Evolutionary conservation across 208 protist genomes (phyloP), one percentile per base, ranked within the genome.

Genomic region (Wallacemonas sp.): DNA sequence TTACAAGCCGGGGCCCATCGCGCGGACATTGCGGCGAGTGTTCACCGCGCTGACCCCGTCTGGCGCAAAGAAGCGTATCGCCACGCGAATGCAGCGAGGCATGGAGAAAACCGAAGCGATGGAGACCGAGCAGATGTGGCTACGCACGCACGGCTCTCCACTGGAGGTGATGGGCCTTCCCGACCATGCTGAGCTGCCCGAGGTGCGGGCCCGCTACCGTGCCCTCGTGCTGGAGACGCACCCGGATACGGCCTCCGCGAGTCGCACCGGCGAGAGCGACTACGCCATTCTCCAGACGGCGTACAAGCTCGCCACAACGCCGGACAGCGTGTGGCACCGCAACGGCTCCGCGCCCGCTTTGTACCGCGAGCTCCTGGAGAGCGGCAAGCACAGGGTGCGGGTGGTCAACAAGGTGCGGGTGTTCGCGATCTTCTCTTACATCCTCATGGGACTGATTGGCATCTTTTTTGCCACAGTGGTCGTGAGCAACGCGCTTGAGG

Each of bases 111-210:
- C 80, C 0, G 83, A 83, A 29, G 52, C 54, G 44, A 27, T 94
- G 36, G 85, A 94, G 72, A 61, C 60, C 56, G 76, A 94, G 56
- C 80, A 89, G 72, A 68, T 81, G 68, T 94, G 88, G 85, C 68
- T 94, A 8, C 46, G 68, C 65, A 74, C 61, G 60, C 88, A 94
- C 65, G 88, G 85, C 36, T 94, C 88, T 0, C 88, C 88, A 4
- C 77, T 94, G 43, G 70, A 64, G 1, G 79, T 94, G 21, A 80
- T 94, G 81, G 88, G 88, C n/a, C 78, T 94, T 16, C 88, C 88
- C 1, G 85, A 91, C 58, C 83, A 94, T 64, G 85, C 88, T 1
- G 81, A 88, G 43, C 52, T 94, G 3, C 39, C 54, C 5, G 85
- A 94, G 30, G 72, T 94, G 2, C 85, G 88, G 6, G 74, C 82